phyloP scores from a whole-genome alignment of 768 basidiomycete genomes.

The Lepiota subincarnata region DNA sequence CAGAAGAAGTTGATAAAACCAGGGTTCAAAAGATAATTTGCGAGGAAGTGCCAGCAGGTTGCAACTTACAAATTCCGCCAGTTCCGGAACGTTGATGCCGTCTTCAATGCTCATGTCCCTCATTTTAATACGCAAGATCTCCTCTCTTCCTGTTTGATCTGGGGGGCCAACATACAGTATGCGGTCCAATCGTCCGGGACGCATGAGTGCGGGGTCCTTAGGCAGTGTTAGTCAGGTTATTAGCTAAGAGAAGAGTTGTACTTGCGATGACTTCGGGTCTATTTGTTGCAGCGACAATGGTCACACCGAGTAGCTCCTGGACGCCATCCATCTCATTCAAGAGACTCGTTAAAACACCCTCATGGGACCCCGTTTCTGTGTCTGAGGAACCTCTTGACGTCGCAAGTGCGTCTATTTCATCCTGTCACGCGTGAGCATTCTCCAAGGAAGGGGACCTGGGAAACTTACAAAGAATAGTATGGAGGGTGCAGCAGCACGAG shows the following conservation, averaged over 20 bases:
- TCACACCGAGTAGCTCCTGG: constrained; percentile 92
- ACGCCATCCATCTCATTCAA: constrained; percentile 99
- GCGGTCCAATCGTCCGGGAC: constrained; percentile 91
- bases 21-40: neutral
- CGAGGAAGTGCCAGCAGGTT: neutral
- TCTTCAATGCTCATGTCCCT: constrained; percentile 77
- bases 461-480: constrained; percentile 91
- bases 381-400: constrained; percentile 66
- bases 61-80: constrained; percentile 63
- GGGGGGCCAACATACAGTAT: constrained; percentile 95
- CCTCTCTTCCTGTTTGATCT: constrained; percentile 70
- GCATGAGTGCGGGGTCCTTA: constrained; percentile 92
- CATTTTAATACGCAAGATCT: constrained; percentile 80
- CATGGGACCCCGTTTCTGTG: constrained; percentile 55
- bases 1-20: neutral
- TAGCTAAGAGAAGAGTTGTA: neutral
- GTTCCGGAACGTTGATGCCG: constrained; percentile 56
- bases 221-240: neutral
- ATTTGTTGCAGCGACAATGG: constrained; percentile 94
- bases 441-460: neutral
- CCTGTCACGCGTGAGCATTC: constrained; percentile 42
- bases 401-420: constrained; percentile 95
- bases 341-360: constrained; percentile 89
- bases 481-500: constrained; percentile 88
- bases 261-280: constrained; percentile 81